Evolutionary conservation across 371 early-diverging fungal genomes (phyloP), one percentile per base, ranked within the genome.

Genomic region (Rhizopus stolonifer): DNA sequence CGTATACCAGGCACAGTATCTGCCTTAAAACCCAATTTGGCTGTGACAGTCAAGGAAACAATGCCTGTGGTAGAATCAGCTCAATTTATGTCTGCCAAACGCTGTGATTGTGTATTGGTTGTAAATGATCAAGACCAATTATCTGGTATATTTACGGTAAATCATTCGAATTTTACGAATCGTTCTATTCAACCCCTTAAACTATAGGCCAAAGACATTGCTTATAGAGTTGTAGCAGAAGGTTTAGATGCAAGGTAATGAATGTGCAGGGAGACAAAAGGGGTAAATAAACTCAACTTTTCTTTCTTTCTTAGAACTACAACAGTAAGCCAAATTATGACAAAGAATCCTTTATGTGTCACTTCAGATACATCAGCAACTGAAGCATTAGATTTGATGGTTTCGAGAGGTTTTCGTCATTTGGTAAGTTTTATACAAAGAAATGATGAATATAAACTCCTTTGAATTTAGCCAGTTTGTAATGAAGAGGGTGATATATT

Each of bases 31-130:
- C 95, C 89, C 15, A 81, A 89, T 0, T 86, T 88, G 31, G 95
- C 98, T 10, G 77, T 97, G 57, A 95, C 94, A 4, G 91, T 95
- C 44, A 83, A 88, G 47, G 94, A 96, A 47, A 83, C 84, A 13
- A 86, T 93, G 61, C 78, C 88, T 23, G 92, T 96, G 29, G 83
- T 90, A 34, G 94, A 96, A 67, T 95, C 95, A 0, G 90, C 97
- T 17, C 96, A 93, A 71, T 79, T 95, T 38, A 96, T 98, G 97
- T 95, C 98, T n/a, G 97, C 97, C 29, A 96, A 94, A 70, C 81
- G 96, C n/a, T 87, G 91, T 15, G 96, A 98, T 69, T 94, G 95
- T 61, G 92, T 89, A 49, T 76, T 95, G 10, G 93, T 93, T 14
- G 90, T 94, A n/a, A 89, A 94, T 67, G 82, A 85, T 25, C 89